Conservation (phyloP, 2,329 filamentous ascomycete species). For the Fusarium redolens region DNA sequence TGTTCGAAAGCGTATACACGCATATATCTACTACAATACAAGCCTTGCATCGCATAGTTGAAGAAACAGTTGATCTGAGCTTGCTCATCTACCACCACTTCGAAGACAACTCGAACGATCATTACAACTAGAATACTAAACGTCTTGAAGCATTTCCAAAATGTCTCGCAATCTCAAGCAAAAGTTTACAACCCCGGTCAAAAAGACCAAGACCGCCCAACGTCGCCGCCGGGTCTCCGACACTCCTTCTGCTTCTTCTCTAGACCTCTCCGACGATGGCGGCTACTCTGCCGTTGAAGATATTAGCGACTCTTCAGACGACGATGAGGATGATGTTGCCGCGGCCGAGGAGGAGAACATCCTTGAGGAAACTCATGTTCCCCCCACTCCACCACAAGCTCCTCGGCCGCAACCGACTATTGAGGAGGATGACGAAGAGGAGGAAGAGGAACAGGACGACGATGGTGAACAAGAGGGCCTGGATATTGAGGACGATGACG, state of each 20-base stretch:
- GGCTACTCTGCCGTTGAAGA: constrained; percentile 83
- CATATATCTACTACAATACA: background rate
- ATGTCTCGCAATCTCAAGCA: constrained; percentile 67
- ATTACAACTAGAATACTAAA: background rate
- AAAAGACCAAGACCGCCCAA: constrained; percentile 56
- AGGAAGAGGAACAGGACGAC: constrained; percentile 54
- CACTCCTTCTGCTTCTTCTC: constrained; percentile 64
- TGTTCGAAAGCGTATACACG: background rate
- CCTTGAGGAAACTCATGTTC: constrained; percentile 58
- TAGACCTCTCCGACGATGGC: constrained; percentile 74
- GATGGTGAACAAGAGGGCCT: constrained; percentile 55
- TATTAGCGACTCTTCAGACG: constrained; percentile 80
- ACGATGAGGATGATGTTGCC: constrained; percentile 82
- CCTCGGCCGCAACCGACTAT: constrained; percentile 60
- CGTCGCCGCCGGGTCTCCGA: constrained; percentile 61
- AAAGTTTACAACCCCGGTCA: constrained; percentile 58
- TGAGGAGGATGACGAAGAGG: constrained; percentile 52
- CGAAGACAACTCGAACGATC: background rate
- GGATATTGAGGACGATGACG: constrained; percentile 57
- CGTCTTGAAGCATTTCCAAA: constrained; percentile 19
- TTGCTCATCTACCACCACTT: constrained; percentile 3
- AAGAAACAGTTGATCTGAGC: background rate
- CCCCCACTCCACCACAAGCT: constrained; percentile 54
- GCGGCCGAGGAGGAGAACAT: constrained; percentile 83
- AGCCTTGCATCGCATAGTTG: background rate